Conservation (phyloP, 805 yeast species). For the Ogataea zsoltii region DNA sequence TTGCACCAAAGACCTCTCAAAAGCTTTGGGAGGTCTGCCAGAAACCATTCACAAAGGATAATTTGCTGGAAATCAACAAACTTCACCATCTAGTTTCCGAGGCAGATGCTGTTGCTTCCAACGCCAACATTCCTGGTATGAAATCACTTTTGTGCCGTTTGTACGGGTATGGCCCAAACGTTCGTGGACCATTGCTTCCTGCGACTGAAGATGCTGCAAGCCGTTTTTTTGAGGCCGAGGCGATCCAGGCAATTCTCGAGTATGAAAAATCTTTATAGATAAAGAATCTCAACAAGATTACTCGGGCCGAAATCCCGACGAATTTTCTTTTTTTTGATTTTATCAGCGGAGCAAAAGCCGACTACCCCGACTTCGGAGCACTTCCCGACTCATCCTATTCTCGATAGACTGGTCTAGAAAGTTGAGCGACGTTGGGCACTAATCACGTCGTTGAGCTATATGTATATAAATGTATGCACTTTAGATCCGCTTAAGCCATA, state of each 20-base stretch:
- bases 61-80: constrained; percentile 9
- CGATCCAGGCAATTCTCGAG: constrained; percentile 12
- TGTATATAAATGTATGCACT: too few species aligned
- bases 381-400: too few species aligned
- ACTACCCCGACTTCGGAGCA: too few species aligned
- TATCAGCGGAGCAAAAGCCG: too few species aligned
- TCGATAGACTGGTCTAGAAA: too few species aligned
- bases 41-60: constrained; percentile 6
- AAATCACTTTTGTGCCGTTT: constrained; percentile 12
- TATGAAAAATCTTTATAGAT: constrained; percentile 5
- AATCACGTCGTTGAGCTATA: too few species aligned
- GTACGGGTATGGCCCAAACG: constrained; percentile 11
- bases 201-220: constrained; percentile 1
- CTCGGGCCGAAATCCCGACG: neutral
- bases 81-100: constrained; percentile 16
- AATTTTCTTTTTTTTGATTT: too few species aligned
- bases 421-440: too few species aligned
- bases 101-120: constrained; percentile 19
- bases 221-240: constrained; percentile 1
- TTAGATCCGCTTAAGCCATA: too few species aligned
- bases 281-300: neutral
- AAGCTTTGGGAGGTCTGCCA: constrained; percentile 15
- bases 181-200: constrained; percentile 17
- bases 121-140: constrained; percentile 20
- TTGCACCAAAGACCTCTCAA: constrained; percentile 21